Evolutionary conservation across 1,284 basidiomycete genomes (phyloP).

Genomic region (Microbotryum silenes-acaulis): DNA sequence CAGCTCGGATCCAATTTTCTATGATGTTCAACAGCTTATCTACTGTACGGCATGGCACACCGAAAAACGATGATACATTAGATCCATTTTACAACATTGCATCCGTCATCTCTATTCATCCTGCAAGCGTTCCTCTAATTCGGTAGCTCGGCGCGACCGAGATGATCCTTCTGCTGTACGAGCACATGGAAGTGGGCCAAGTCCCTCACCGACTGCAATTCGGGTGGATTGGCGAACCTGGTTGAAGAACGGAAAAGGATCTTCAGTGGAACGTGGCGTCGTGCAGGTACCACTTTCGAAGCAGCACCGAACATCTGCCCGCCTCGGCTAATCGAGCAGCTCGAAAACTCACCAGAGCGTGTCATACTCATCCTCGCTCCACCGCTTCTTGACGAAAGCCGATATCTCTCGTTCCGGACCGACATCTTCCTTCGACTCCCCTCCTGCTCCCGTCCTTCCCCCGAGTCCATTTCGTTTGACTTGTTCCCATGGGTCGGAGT

Average conservation of each 20-base stretch:
- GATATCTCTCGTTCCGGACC: constrained; percentile 52
- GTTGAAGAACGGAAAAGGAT: background rate
- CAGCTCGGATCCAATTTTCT: no score
- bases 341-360: constrained; percentile 65
- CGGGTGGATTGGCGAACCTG: constrained; percentile 42
- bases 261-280: constrained; percentile 2
- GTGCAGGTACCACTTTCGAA: background rate
- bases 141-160: no score
- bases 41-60: no score
- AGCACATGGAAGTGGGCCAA: constrained; percentile 74
- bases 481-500: constrained; percentile 21
- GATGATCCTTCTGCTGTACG: constrained; percentile 40
- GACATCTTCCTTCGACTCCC: constrained; percentile 51
- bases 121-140: no score
- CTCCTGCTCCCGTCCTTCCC: constrained; percentile 65
- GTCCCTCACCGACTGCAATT: constrained; percentile 64
- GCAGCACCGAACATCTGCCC: background rate
- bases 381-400: constrained; percentile 54
- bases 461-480: constrained; percentile 50
- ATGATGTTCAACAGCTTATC: no score
- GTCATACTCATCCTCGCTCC: constrained; percentile 64
- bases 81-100: no score
- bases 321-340: background rate
- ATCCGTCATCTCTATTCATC: no score
- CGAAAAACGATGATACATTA: no score